phyloP scores from a whole-genome alignment of 2,329 filamentous ascomycete genomes.

The Rhinocladiella mackenziei region DNA sequence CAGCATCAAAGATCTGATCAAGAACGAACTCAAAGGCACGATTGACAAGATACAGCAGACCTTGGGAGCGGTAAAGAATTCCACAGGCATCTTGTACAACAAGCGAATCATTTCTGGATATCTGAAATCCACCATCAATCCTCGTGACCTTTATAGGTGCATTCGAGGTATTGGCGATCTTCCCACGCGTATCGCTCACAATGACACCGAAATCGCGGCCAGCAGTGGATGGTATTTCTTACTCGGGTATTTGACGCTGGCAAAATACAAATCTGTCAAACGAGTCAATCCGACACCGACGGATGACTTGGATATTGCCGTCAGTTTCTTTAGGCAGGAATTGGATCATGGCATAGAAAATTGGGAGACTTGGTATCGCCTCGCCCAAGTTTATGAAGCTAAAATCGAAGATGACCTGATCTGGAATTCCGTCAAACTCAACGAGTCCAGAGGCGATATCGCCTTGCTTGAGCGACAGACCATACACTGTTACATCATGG shows the following conservation, averaged over 20 bases:
- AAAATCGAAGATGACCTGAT: conserved; percentile 82
- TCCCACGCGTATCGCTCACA: conserved; percentile 65
- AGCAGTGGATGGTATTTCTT: conserved; percentile 89
- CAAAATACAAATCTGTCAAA: conserved; percentile 77
- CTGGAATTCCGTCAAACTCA: conserved; percentile 88
- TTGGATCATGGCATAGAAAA: conserved; percentile 74
- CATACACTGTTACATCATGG: conserved; percentile 77
- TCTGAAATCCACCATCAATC: conserved; percentile 78
- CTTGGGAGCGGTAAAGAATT: conserved; percentile 73
- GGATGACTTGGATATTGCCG: conserved; percentile 77
- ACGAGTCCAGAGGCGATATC: conserved; percentile 72
- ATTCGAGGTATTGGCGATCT: conserved; percentile 72
- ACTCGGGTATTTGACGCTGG: conserved; percentile 80
- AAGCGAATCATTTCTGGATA: conserved; percentile 75
- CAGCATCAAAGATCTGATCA: conserved; percentile 84
- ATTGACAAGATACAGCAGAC: conserved; percentile 92
- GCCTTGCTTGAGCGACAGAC: conserved; percentile 71
- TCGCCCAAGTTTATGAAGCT: conserved; percentile 82
- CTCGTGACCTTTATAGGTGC: conserved; percentile 73
- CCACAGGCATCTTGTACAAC: conserved; percentile 80
- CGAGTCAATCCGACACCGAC: conserved; percentile 73
- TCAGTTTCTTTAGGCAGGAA: conserved; percentile 74
- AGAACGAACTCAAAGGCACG: conserved; percentile 81
- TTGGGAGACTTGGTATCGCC: conserved; percentile 88
- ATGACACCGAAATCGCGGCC: conserved; percentile 66